Percentiles rank a stretch among this genome's conserved stretches.
Evolutionary conservation across 495 filamentous ascomycete genomes (phyloP).

Genomic region (Tuber umbilicatum): DNA sequence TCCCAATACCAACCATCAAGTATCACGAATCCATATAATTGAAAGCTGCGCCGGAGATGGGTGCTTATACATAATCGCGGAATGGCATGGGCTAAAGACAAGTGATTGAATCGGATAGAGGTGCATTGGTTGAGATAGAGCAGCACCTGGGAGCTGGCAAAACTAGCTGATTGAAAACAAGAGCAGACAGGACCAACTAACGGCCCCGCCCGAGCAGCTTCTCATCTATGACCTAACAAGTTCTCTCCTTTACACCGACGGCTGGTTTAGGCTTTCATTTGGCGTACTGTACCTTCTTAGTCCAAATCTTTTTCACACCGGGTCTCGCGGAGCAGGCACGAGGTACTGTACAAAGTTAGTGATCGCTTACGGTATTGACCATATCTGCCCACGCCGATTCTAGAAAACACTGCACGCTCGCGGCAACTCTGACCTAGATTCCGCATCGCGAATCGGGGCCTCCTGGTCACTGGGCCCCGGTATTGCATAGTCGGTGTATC

Average conservation of each 20-base stretch:
- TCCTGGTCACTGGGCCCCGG: not conserved
- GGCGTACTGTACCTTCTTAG: too few relatives aligned
- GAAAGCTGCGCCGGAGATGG: too few relatives aligned
- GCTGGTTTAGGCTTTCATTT: not conserved
- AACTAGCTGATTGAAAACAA: not conserved
- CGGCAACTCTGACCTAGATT: not conserved
- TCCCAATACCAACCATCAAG: too few relatives aligned
- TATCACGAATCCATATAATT: too few relatives aligned
- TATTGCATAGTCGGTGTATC: not conserved
- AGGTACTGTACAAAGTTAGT: not conserved
- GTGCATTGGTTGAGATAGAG: too few relatives aligned
- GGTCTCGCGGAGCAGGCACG: not conserved
- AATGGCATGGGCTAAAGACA: too few relatives aligned
- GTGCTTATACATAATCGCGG: too few relatives aligned
- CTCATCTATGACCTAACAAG: not conserved
- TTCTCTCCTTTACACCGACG: not conserved
- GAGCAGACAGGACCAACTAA: not conserved
- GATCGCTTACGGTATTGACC: not conserved
- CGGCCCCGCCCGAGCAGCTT: not conserved
- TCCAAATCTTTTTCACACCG: too few relatives aligned
- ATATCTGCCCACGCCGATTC: not conserved
- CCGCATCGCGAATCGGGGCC: not conserved
- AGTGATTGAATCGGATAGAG: too few relatives aligned
- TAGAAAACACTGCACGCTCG: not conserved
- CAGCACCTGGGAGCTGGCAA: too few relatives aligned